Percentiles rank a stretch among this genome's conserved stretches.
Conservation (phyloP, 176 grass and related monocot species). For the Cenchrus americanus region DNA sequence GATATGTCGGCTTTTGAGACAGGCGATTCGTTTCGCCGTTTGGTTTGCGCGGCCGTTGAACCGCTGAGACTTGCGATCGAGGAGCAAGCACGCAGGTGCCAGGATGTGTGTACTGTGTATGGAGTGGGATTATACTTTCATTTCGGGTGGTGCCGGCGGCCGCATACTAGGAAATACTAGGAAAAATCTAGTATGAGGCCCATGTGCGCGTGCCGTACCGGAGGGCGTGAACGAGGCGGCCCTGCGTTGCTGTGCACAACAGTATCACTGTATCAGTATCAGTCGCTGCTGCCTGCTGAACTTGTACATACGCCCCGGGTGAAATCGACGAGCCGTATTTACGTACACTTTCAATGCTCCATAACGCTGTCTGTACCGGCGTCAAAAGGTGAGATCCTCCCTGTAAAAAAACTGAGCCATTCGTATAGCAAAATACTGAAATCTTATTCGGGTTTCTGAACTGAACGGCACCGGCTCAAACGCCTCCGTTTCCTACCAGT, state of each 20-base stretch:
- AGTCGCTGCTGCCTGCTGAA: not conserved
- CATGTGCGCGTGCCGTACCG: too few relatives aligned
- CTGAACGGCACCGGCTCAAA: not conserved
- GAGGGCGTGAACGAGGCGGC: too few relatives aligned
- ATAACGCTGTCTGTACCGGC: not conserved
- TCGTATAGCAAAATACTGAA: not conserved
- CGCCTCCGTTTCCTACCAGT: not conserved
- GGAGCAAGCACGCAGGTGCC: too few relatives aligned
- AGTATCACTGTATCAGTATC: not conserved
- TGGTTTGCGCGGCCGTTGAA: too few relatives aligned
- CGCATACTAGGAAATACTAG: too few relatives aligned
- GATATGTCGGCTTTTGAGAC: too few relatives aligned
- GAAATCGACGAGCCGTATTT: not conserved
- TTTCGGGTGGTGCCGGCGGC: too few relatives aligned
- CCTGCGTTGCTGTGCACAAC: not conserved
- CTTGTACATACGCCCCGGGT: not conserved
- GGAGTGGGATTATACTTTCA: too few relatives aligned
- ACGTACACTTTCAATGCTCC: not conserved
- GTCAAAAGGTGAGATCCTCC: not conserved
- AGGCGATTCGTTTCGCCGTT: too few relatives aligned
- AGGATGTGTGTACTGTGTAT: too few relatives aligned
- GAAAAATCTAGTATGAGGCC: too few relatives aligned
- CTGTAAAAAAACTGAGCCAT: not conserved
- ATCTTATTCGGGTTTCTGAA: not conserved
- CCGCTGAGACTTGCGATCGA: too few relatives aligned